Conservation (phyloP, 208 protist genomes). For the Trypanosoma boissoni region DNA sequence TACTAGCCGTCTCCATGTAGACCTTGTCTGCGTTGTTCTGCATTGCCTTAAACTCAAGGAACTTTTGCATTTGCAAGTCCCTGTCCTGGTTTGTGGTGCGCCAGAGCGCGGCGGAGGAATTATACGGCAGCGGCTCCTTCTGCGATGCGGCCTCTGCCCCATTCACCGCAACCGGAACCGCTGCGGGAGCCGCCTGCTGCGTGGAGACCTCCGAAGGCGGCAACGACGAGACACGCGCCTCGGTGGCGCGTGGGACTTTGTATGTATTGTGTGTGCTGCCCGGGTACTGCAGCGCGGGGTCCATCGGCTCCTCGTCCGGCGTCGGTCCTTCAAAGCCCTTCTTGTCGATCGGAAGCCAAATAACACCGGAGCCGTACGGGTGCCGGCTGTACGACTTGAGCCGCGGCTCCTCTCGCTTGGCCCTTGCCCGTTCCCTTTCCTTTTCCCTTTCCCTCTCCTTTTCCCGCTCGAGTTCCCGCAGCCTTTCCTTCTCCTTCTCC, state of each 20-base stretch:
- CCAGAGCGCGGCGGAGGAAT: constrained; percentile 69
- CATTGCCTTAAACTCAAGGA: constrained; percentile 70
- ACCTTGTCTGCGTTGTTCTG: constrained; percentile 53
- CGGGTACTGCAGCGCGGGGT: constrained; percentile 61
- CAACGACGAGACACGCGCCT: too few species aligned
- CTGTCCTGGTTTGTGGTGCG: constrained; percentile 79
- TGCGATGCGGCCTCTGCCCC: not conserved
- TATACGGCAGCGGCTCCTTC: constrained; percentile 16
- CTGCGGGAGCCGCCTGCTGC: constrained; percentile 1
- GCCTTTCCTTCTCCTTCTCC: not conserved
- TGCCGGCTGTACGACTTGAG: constrained; percentile 59
- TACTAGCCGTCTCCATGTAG: constrained; percentile 43
- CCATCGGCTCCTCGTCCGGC: constrained; percentile 32
- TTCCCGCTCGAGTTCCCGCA: constrained; percentile 27
- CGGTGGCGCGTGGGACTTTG: too few species aligned
- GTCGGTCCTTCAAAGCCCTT: not conserved
- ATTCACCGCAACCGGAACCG: constrained; percentile 10
- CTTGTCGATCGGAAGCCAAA: constrained; percentile 49
- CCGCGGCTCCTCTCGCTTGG: not conserved
- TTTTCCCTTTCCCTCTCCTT: not conserved
- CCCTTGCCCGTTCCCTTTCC: not conserved
- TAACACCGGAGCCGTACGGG: constrained; percentile 75
- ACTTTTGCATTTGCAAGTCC: constrained; percentile 66
- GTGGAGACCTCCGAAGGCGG: not conserved
- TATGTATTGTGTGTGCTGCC: constrained; percentile 83